A percentile compares a stretch with the other conserved stretches of the same genome.
These are phyloP conservation scores for Haematococcus sp. DNA, from an alignment of 139 green algal genomes.

Conservation along the genomic window DNA sequence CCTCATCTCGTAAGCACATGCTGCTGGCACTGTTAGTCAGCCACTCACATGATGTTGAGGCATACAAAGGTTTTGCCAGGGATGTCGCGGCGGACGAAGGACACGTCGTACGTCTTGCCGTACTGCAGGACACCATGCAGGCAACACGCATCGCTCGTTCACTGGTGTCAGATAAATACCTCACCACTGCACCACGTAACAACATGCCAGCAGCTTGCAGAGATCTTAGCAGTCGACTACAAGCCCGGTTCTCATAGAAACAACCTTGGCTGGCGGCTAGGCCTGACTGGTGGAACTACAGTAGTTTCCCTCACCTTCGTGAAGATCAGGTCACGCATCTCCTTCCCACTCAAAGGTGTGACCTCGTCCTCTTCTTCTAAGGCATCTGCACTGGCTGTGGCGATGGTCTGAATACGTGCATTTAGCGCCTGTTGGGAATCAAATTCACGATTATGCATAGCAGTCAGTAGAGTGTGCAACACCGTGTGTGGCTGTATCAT, in stretches of 20 bases:
- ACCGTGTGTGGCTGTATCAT: too few relatives aligned
- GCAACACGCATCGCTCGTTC: not conserved
- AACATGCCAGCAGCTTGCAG: too few relatives aligned
- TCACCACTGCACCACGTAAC: too few relatives aligned
- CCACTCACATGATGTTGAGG: constrained; percentile 25
- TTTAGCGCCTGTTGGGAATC: constrained; percentile 1
- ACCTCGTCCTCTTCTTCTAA: constrained; percentile 30
- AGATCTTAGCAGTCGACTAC: too few relatives aligned
- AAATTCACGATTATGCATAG: too few relatives aligned
- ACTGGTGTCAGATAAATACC: not conserved
- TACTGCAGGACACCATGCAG: not conserved
- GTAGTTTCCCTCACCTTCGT: constrained; percentile 31
- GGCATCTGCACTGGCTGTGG: not conserved
- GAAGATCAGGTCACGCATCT: constrained; percentile 44
- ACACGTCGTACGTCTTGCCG: constrained; percentile 53
- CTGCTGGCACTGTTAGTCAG: not conserved
- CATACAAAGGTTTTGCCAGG: constrained; percentile 54
- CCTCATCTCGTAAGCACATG: too few relatives aligned
- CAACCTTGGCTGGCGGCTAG: too few relatives aligned
- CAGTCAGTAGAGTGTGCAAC: too few relatives aligned
- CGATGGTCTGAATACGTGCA: not conserved
- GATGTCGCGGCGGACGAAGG: constrained; percentile 44
- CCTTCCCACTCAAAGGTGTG: constrained; percentile 20
- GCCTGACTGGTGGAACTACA: too few relatives aligned
- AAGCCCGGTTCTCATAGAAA: too few relatives aligned